These are phyloP conservation scores for Camelina sativa DNA, from an alignment of 345 rosid genomes.

Conservation along the genomic window DNA sequence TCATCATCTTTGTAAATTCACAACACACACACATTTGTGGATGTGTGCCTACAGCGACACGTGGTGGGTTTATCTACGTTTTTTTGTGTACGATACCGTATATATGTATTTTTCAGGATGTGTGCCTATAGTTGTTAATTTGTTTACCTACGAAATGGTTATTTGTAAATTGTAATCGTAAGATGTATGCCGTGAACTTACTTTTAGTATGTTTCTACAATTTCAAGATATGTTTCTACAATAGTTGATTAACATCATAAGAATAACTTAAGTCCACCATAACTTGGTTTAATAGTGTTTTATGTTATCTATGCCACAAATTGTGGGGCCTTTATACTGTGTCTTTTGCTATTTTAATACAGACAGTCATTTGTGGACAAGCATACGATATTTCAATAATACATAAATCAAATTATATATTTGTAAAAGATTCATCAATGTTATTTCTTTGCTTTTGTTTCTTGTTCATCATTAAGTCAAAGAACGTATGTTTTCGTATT, in stretches of 20 bases:
- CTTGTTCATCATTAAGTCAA: background rate
- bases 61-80: background rate
- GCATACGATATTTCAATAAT: background rate
- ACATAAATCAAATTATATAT: background rate
- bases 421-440: background rate
- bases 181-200: too few relatives aligned
- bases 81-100: background rate
- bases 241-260: too few relatives aligned
- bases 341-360: constrained; percentile 4
- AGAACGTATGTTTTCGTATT: background rate
- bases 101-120: background rate
- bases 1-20: background rate
- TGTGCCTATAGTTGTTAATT: too few relatives aligned
- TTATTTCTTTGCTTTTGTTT: background rate
- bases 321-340: background rate
- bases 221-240: too few relatives aligned
- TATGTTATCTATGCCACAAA: background rate
- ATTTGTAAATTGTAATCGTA: too few relatives aligned
- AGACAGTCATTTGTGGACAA: background rate
- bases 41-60: constrained; percentile 3
- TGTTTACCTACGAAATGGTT: too few relatives aligned
- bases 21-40: background rate
- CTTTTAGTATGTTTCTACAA: too few relatives aligned
- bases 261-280: background rate
- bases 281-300: background rate